Percentiles rank a stretch among this genome's conserved stretches.
These are phyloP conservation scores for Arthrobotrys sphaeroides DNA, from an alignment of 2,329 filamentous ascomycete genomes.

Conservation along the genomic window DNA sequence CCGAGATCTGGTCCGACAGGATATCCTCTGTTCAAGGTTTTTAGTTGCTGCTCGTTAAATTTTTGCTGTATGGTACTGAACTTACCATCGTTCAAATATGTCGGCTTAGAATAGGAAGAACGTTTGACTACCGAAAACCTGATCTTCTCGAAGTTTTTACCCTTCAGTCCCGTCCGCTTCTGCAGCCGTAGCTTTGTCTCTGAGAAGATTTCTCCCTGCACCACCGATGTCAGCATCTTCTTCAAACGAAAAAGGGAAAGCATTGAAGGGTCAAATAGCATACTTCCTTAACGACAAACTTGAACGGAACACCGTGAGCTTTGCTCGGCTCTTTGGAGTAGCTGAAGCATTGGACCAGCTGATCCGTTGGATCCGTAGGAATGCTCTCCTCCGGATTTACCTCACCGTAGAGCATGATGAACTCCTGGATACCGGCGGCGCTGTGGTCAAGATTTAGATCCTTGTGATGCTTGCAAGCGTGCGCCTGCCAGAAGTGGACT, in stretches of 20 bases:
- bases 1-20: slow-evolving; percentile 66
- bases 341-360: slow-evolving; percentile 83
- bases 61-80: not conserved
- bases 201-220: slow-evolving; percentile 80
- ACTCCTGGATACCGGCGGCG: slow-evolving; percentile 87
- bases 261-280: slow-evolving; percentile 58
- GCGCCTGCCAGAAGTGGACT: slow-evolving; percentile 83
- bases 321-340: slow-evolving; percentile 90
- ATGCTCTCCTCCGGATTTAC: slow-evolving; percentile 76
- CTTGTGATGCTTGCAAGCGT: slow-evolving; percentile 83
- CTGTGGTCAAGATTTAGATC: slow-evolving; percentile 75
- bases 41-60: slow-evolving; percentile 43
- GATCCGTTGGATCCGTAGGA: slow-evolving; percentile 70
- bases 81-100: slow-evolving; percentile 85
- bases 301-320: slow-evolving; percentile 88
- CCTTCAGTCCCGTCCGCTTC: slow-evolving; percentile 91
- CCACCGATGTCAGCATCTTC: not conserved
- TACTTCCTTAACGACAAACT: slow-evolving; percentile 84
- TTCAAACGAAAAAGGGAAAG: not conserved
- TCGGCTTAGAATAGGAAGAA: slow-evolving; percentile 76
- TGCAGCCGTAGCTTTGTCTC: slow-evolving; percentile 95
- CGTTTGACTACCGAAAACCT: slow-evolving; percentile 86
- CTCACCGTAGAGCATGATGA: slow-evolving; percentile 82
- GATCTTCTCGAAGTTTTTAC: slow-evolving; percentile 98
- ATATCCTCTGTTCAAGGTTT: slow-evolving; percentile 66